Evolutionary conservation across 345 rosid species (phyloP), one percentile per base, ranked within the genome.

Genomic region (Pistacia vera): DNA sequence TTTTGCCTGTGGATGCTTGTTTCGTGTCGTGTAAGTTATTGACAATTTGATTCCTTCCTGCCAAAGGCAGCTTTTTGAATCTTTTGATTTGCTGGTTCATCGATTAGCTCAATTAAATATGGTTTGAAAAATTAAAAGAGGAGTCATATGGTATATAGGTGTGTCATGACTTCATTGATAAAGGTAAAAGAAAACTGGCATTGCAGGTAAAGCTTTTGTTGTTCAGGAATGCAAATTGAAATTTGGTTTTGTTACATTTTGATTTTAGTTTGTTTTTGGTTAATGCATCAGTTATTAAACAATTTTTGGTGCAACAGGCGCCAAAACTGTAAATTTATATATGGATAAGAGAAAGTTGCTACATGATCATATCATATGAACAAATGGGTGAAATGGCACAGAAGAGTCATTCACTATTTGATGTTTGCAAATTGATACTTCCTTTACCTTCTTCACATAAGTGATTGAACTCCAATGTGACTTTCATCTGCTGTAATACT

Each of bases 181-280:
- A 16, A 22, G 8, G 17, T 17, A 1, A 69, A 69, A 69, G n/a
- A 41, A 69, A 5, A n/a, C 10, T 4, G 10, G 30, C 10, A 3
- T 58, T 58, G 62, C 62, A n/a, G 62, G 62, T 16, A 5, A 58
- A 41, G 41, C 25, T 33, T 17, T 6, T 0, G 13, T 51, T 16
- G 30, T 51, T 49, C 28, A 54, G 20, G 62, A 63, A 63, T 49
- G 77, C 58, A 33, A 63, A n/a, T 72, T 60, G 66, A 8, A 20
- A 35, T 5, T 73, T 73, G 62, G 14, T n/a, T 51, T 55, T 61
- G 33, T 12, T 41, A 12, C 35, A 9, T 63, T 16, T 36, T 13
- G 13, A 36, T 73, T 28, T 3, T 14, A 60, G 12, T 1, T 12
- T 41, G 3, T 30, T 41, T 41, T 41, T 41, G 46, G 46, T 41